A percentile compares a stretch with the other conserved stretches of the same genome.
Evolutionary conservation across 495 filamentous ascomycete genomes (phyloP).

Genomic region (Talaromyces ruber): DNA sequence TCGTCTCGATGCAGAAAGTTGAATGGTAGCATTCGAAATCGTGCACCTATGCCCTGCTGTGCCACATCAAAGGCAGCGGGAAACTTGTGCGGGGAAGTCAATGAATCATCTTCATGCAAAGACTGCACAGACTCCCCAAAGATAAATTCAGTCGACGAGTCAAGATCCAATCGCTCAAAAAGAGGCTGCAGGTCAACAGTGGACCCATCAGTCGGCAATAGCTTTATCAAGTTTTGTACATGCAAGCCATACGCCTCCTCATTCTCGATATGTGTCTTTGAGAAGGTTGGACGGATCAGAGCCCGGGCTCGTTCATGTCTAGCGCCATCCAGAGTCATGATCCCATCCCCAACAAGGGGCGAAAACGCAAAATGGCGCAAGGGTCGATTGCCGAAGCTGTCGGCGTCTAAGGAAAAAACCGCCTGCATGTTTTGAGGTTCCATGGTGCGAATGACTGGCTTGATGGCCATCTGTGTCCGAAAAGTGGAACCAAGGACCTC

Average conservation of each 20-base stretch:
- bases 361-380: constrained; percentile 35
- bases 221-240: constrained; percentile 37
- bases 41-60: constrained; percentile 27
- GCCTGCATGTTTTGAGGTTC: constrained; percentile 59
- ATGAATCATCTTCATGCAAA: constrained; percentile 1
- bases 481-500: constrained; percentile 3
- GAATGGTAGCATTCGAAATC: constrained; percentile 28
- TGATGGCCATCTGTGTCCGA: not conserved
- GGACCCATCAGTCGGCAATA: constrained; percentile 39
- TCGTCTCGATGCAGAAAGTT: constrained; percentile 24
- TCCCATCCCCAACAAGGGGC: constrained; percentile 57
- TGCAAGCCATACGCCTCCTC: constrained; percentile 52
- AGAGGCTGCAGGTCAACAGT: constrained; percentile 28
- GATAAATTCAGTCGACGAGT: constrained; percentile 50
- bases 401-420: constrained; percentile 50
- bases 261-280: constrained; percentile 50
- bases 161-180: constrained; percentile 46
- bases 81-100: constrained; percentile 2
- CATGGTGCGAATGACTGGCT: constrained; percentile 32
- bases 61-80: constrained; percentile 22
- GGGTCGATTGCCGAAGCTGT: constrained; percentile 51
- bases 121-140: constrained; percentile 30
- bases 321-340: constrained; percentile 61
- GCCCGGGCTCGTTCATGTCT: constrained; percentile 57
- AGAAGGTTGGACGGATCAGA: constrained; percentile 58